Evolutionary conservation across 1,139 yeast species (phyloP), one percentile per base, ranked within the genome.

Genomic region (Yamadazyma buinensis): DNA sequence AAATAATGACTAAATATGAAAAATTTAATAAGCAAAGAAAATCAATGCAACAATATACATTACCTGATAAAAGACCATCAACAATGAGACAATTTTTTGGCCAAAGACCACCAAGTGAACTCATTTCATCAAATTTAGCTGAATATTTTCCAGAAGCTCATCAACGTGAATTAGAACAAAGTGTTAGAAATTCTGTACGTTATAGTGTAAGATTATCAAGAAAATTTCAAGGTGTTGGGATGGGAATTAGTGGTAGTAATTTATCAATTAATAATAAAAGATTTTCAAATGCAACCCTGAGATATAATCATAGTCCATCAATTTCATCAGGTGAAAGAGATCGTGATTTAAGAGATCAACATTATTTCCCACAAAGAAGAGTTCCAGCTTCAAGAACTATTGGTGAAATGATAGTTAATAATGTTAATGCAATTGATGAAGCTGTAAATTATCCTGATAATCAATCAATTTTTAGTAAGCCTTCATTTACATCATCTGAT

Each of bases 71-170:
- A 47, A 34, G 40, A 37, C 33, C 37, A n/a, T 54, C 61, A 2
- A 55, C 58, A 3, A 64, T 68, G 59, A 72, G 75, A 43, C 74
- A 74, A 41, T 76, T 86, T 43, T 83, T 84, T 53, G 95, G 95
- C 12, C 96, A 87, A 53, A 71, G 97, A 50, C 98, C 98, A 10
- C 92, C 97, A 2, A 82, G 94, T 43, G 96, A 88, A 54, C 74
- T 88, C 51, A 92, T 92, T 44, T 86, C 96, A 1, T 81, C 92
- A 10, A 88, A 92, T 52, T 66, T 92, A 48, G 84, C 88, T 1
- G 96, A 90, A 45, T 92, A 85, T 56, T 92, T 92, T 67, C 98
- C 98, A 0, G 84, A 83, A 33, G 82, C 95, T 0, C 81, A 78
- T 26, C 77, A 80, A 35, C 70, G 72, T 32, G 84, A 82, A 38